Evolutionary conservation across 192 early-diverging fungal genomes (phyloP).

Genomic region (Phycomyces nitens): DNA sequence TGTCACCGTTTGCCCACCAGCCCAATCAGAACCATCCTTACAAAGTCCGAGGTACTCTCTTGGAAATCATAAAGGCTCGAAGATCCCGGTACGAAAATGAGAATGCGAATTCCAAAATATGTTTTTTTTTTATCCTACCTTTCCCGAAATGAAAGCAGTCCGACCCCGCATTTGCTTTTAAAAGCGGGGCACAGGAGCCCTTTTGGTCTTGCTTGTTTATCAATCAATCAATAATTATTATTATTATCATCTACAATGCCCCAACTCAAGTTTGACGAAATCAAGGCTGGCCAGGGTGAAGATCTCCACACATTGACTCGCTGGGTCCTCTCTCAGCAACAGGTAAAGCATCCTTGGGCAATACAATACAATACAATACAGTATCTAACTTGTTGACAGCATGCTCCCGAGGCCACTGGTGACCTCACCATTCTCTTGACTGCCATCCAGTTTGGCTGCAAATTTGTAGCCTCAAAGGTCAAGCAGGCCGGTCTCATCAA

Average conservation of each 20-base stretch:
- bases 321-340: conserved; percentile 91
- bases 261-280: conserved; percentile 23
- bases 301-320: conserved; percentile 93
- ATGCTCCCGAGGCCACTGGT: conserved; percentile 72
- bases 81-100: too few species aligned
- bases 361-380: too few species aligned
- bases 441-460: conserved; percentile 91
- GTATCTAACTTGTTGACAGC: conserved; percentile 12
- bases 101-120: too few species aligned
- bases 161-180: too few species aligned
- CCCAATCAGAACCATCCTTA: too few species aligned
- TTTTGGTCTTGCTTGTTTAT: too few species aligned
- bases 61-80: too few species aligned
- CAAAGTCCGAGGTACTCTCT: too few species aligned
- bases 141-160: conserved; percentile 1
- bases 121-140: conserved; percentile 3
- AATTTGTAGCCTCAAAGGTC: conserved; percentile 96
- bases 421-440: conserved; percentile 90
- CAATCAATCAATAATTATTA: not conserved
- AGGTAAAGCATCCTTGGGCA: conserved; percentile 56
- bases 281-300: conserved; percentile 49
- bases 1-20: too few species aligned
- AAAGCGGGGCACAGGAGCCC: too few species aligned
- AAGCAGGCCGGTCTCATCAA: conserved; percentile 94
- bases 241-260: not conserved